Percentiles rank a stretch among this genome's conserved stretches.
Evolutionary conservation across 495 filamentous ascomycete genomes (phyloP).

Genomic region (Penicillium canescens): DNA sequence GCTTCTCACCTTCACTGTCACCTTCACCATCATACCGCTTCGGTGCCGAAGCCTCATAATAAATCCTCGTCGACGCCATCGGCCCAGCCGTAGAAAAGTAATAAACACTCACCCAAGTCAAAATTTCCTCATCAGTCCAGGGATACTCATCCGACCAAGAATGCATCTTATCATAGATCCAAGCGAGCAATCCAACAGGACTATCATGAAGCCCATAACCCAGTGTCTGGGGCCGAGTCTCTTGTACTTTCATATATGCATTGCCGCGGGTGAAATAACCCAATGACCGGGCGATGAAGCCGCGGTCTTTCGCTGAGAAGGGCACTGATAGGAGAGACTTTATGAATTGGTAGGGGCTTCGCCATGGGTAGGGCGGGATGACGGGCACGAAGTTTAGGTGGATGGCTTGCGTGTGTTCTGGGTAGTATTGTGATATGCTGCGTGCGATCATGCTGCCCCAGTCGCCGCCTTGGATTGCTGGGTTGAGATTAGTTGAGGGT

Average conservation of each 20-base stretch:
- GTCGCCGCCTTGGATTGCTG: slow-evolving; percentile 52
- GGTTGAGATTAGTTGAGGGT: not conserved
- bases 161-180: slow-evolving; percentile 58
- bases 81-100: slow-evolving; percentile 53
- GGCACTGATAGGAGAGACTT: slow-evolving; percentile 35
- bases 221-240: slow-evolving; percentile 51
- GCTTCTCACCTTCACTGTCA: slow-evolving; percentile 4
- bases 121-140: slow-evolving; percentile 56
- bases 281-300: slow-evolving; percentile 27
- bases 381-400: slow-evolving; percentile 46
- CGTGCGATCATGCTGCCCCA: slow-evolving; percentile 49
- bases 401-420: slow-evolving; percentile 40
- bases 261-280: slow-evolving; percentile 39
- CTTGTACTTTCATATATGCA: slow-evolving; percentile 47
- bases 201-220: slow-evolving; percentile 52
- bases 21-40: slow-evolving; percentile 13
- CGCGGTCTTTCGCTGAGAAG: slow-evolving; percentile 35
- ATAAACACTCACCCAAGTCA: slow-evolving; percentile 57
- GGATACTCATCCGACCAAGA: slow-evolving; percentile 50
- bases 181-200: slow-evolving; percentile 52
- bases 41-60: slow-evolving; percentile 44
- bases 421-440: slow-evolving; percentile 39
- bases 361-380: slow-evolving; percentile 32
- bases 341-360: slow-evolving; percentile 34
- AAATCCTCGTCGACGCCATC: slow-evolving; percentile 49